A percentile compares a stretch with the other conserved stretches of the same genome.
Conservation (phyloP, 192 early-diverging fungal species). For the Umbelopsis isabellina region DNA sequence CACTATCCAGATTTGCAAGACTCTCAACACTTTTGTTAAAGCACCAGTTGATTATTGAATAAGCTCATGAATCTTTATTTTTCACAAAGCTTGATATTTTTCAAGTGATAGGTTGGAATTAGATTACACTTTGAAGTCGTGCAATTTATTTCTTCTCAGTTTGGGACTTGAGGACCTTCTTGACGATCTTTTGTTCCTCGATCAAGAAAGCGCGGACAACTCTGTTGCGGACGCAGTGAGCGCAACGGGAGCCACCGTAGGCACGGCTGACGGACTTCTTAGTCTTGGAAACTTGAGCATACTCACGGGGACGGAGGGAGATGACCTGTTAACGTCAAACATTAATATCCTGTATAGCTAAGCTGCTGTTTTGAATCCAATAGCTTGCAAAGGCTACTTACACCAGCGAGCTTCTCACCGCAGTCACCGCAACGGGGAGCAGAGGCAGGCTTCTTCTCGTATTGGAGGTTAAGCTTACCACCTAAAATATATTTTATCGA, state of each 20-base stretch:
- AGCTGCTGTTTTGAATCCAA: neutral
- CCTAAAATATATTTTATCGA: slow-evolving; percentile 41
- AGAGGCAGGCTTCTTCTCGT: slow-evolving; percentile 91
- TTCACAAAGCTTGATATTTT: slow-evolving; percentile 4
- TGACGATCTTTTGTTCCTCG: slow-evolving; percentile 99
- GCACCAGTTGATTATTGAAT: too few species aligned
- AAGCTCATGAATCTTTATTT: slow-evolving; percentile 9
- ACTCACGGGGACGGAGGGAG: slow-evolving; percentile 91
- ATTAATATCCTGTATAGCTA: neutral
- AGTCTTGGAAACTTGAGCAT: slow-evolving; percentile 87
- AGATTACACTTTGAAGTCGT: neutral
- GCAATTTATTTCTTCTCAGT: slow-evolving; percentile 37
- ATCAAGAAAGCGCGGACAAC: slow-evolving; percentile 99
- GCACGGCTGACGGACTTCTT: slow-evolving; percentile 94
- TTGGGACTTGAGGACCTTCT: slow-evolving; percentile 94
- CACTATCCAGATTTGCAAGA: neutral
- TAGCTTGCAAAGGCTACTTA: slow-evolving; percentile 45
- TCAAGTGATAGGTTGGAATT: neutral
- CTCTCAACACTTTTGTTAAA: neutral
- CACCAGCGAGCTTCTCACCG: slow-evolving; percentile 86
- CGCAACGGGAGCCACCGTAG: slow-evolving; percentile 97
- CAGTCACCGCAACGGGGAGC: slow-evolving; percentile 98
- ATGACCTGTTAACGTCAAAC: slow-evolving; percentile 23
- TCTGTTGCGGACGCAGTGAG: slow-evolving; percentile 74
- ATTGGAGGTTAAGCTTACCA: slow-evolving; percentile 89